Conservation (phyloP, 2,329 filamentous ascomycete species). For the Talaromyces islandicus region DNA sequence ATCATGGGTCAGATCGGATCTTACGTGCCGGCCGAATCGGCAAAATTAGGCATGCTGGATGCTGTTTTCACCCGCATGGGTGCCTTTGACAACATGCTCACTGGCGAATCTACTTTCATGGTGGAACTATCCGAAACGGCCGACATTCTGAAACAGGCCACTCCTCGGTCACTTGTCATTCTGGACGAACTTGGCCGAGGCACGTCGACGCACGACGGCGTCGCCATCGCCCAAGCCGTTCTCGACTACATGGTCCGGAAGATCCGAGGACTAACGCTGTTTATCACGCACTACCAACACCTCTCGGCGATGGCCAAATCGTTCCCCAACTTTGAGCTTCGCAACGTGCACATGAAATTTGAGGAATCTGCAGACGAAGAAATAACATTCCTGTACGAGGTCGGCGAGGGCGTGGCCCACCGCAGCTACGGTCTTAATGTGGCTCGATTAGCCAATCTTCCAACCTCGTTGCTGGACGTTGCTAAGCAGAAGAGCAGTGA, state of each 20-base stretch:
- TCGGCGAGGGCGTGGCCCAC: slow-evolving; percentile 85
- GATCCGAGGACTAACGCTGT: slow-evolving; percentile 72
- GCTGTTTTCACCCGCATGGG: slow-evolving; percentile 95
- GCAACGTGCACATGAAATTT: slow-evolving; percentile 94
- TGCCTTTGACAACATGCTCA: slow-evolving; percentile 91
- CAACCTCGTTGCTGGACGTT: slow-evolving; percentile 67
- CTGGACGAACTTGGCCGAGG: slow-evolving; percentile 92
- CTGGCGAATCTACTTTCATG: slow-evolving; percentile 95
- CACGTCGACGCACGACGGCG: slow-evolving; percentile 91
- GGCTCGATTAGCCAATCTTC: slow-evolving; percentile 76
- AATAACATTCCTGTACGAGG: slow-evolving; percentile 91
- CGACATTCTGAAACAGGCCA: slow-evolving; percentile 83
- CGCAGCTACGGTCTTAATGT: slow-evolving; percentile 93
- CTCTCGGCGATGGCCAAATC: slow-evolving; percentile 67
- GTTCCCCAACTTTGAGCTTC: slow-evolving; percentile 59
- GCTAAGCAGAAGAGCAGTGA: slow-evolving; percentile 74
- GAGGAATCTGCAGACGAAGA: slow-evolving; percentile 59
- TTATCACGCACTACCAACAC: slow-evolving; percentile 97
- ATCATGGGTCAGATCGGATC: slow-evolving; percentile 94
- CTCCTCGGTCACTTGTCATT: slow-evolving; percentile 77
- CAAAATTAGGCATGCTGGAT: slow-evolving; percentile 75
- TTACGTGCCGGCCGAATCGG: slow-evolving; percentile 75
- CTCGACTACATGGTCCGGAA: slow-evolving; percentile 75
- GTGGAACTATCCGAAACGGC: slow-evolving; percentile 91
- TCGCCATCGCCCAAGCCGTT: slow-evolving; percentile 90